phyloP scores from a whole-genome alignment of 805 yeast genomes.

The Yamadazyma nakazawae region DNA sequence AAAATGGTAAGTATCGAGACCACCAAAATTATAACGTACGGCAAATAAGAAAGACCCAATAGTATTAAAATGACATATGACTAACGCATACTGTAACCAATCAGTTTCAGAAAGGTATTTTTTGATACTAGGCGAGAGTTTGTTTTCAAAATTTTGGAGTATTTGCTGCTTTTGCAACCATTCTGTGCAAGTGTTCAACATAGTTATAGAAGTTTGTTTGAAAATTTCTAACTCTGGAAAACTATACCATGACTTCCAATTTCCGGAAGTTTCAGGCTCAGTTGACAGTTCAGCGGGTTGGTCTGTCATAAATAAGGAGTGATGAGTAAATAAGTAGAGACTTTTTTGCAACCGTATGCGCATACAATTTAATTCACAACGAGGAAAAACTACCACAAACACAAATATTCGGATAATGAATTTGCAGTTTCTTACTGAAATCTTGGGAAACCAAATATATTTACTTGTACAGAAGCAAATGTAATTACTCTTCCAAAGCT shows the following conservation, averaged over 20 bases:
- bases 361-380: background rate
- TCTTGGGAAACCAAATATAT: too few relatives aligned
- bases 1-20: background rate
- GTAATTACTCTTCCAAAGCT: too few relatives aligned
- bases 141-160: background rate
- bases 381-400: background rate
- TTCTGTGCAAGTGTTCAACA: background rate
- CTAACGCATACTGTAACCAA: constrained; percentile 11
- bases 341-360: background rate
- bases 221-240: constrained; percentile 2
- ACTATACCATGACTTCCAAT: background rate
- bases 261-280: background rate
- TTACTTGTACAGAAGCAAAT: too few relatives aligned
- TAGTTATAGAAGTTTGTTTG: background rate
- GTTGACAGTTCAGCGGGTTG: background rate
- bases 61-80: constrained; percentile 11
- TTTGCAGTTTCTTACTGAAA: too few relatives aligned
- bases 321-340: background rate
- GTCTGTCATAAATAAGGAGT: background rate
- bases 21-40: background rate
- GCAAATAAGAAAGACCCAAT: background rate
- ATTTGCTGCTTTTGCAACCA: constrained; percentile 4
- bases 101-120: background rate
- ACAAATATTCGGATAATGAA: background rate
- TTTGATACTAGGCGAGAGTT: background rate